Conservation (phyloP, 2,329 filamentous ascomycete species). For the Decorospora gaudefroyi region DNA sequence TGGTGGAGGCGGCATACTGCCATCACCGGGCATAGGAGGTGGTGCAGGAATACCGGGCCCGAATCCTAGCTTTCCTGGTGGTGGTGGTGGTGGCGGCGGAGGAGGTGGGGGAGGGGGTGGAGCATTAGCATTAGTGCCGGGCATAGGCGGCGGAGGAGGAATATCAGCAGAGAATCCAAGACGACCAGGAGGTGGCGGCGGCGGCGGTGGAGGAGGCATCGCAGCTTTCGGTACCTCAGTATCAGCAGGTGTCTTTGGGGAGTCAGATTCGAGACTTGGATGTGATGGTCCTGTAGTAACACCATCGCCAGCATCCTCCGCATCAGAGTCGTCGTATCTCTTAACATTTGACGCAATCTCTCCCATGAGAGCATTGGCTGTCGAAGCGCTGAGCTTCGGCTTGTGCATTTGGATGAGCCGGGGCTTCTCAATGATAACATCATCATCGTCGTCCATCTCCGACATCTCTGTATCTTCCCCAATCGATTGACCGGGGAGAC, state of each 20-base stretch:
- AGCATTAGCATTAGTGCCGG: slow-evolving; percentile 50
- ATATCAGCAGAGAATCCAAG: slow-evolving; percentile 47
- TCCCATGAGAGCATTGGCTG: slow-evolving; percentile 69
- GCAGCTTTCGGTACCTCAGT: slow-evolving; percentile 48
- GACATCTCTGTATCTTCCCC: slow-evolving; percentile 47
- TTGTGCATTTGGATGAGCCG: slow-evolving; percentile 77
- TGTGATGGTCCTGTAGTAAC: slow-evolving; percentile 76
- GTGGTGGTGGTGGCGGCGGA: slow-evolving; percentile 55
- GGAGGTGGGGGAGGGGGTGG: slow-evolving; percentile 56
- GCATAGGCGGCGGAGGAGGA: slow-evolving; percentile 54
- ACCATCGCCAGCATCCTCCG: slow-evolving; percentile 66
- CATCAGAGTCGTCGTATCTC: slow-evolving; percentile 72
- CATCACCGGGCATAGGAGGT: slow-evolving; percentile 57
- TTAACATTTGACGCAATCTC: slow-evolving; percentile 78
- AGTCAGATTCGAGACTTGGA: slow-evolving; percentile 71
- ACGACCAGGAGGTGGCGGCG: slow-evolving; percentile 48
- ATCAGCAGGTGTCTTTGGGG: slow-evolving; percentile 69
- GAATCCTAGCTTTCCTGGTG: slow-evolving; percentile 52
- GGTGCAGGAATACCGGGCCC: slow-evolving; percentile 51
- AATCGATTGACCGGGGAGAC: slow-evolving; percentile 37
- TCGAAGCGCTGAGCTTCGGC: slow-evolving; percentile 64
- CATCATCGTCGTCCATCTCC: slow-evolving; percentile 55
- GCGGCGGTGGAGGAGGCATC: slow-evolving; percentile 56
- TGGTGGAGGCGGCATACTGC: slow-evolving; percentile 55
- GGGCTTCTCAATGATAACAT: slow-evolving; percentile 74